Evolutionary conservation across 2,329 filamentous ascomycete species (phyloP).

Genomic region (Colletotrichum sp.): DNA sequence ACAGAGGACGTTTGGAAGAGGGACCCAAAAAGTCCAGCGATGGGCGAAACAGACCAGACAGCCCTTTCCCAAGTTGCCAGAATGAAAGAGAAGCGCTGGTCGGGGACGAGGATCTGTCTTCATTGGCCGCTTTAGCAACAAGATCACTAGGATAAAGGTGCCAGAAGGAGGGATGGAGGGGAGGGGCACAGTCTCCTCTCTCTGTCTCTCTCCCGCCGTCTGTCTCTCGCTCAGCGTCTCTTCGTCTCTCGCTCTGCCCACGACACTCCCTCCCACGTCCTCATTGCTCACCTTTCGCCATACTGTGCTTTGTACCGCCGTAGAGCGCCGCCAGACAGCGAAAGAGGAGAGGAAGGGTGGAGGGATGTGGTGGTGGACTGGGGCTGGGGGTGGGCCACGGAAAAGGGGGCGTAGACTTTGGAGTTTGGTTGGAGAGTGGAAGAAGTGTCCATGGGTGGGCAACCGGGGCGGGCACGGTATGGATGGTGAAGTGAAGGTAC

Average conservation of each 20-base stretch:
- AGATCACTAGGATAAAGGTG: constrained; percentile 15
- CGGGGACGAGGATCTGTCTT: constrained; percentile 12
- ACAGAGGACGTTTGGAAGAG: constrained; percentile 8
- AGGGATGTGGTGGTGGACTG: not conserved
- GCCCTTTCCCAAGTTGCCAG: constrained; percentile 6
- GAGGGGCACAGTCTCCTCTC: not conserved
- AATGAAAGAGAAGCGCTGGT: constrained; percentile 14
- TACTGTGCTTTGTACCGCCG: not conserved
- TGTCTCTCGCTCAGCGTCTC: not conserved
- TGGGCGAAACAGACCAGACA: constrained; percentile 17
- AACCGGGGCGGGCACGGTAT: not conserved
- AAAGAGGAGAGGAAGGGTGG: constrained; percentile 6
- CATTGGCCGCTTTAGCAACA: constrained; percentile 8
- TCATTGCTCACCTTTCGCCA: not conserved
- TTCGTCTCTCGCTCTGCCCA: not conserved
- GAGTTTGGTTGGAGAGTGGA: not conserved
- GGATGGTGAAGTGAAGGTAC: not conserved
- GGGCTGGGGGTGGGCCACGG: not conserved
- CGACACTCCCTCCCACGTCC: not conserved
- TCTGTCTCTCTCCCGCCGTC: not conserved
- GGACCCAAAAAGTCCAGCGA: constrained; percentile 9
- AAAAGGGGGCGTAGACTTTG: not conserved
- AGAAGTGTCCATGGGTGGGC: not conserved
- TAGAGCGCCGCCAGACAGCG: not conserved
- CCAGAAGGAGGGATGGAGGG: constrained; percentile 16